Evolutionary conservation across 169 alveolate species (phyloP).

Genomic region (Plasmodium billcollinsi): DNA sequence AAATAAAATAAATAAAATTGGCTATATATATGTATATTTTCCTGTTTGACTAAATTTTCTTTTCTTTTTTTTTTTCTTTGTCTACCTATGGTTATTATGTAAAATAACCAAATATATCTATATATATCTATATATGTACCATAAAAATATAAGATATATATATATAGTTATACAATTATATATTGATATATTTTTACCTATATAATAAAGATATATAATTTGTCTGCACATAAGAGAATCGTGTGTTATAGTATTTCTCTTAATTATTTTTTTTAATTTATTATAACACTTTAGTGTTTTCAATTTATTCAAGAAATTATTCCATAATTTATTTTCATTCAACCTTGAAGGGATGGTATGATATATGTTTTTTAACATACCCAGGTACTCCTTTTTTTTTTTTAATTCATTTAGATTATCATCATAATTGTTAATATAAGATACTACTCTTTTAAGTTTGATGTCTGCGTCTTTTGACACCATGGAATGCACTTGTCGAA

Average conservation of each 20-base stretch:
- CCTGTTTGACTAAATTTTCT: not conserved
- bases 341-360: slow-evolving; percentile 65
- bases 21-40: not conserved
- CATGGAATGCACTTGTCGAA: slow-evolving; percentile 23
- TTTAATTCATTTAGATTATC: slow-evolving; percentile 7
- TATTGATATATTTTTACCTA: slow-evolving; percentile 22
- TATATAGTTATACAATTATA: too few species aligned
- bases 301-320: slow-evolving; percentile 29
- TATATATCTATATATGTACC: too few species aligned
- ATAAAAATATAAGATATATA: too few species aligned
- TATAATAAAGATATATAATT: slow-evolving; percentile 53
- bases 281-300: slow-evolving; percentile 33
- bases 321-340: slow-evolving; percentile 58
- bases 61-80: too few species aligned
- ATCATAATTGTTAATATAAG: slow-evolving; percentile 46
- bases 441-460: slow-evolving; percentile 47
- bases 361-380: slow-evolving; percentile 53
- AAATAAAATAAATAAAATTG: not conserved
- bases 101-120: not conserved
- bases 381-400: slow-evolving; percentile 29
- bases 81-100: too few species aligned
- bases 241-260: slow-evolving; percentile 1
- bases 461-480: slow-evolving; percentile 15
- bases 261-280: slow-evolving; percentile 21
- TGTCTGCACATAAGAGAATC: slow-evolving; percentile 47